A percentile compares a stretch with the other conserved stretches of the same genome.
phyloP scores from a whole-genome alignment of 2,329 filamentous ascomycete species.

The Chaetomiaceae sp. region DNA sequence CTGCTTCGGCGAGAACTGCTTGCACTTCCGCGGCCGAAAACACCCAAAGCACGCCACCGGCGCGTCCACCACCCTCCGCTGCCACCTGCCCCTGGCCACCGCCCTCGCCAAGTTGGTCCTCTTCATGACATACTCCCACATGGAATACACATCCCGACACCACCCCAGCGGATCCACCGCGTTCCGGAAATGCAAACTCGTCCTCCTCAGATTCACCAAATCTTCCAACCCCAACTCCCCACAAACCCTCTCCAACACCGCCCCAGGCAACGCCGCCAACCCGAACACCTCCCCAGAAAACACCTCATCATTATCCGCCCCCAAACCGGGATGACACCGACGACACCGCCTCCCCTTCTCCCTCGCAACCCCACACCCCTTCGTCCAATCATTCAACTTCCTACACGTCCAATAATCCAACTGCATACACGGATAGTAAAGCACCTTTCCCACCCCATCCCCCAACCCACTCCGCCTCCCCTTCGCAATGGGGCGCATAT shows the following conservation, averaged over 20 bases:
- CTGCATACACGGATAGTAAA: constrained; percentile 10
- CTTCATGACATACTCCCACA: not conserved
- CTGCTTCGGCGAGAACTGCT: constrained; percentile 4
- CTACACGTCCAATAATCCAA: too few relatives aligned
- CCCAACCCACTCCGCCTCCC: constrained; percentile 4
- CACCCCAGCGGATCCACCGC: not conserved
- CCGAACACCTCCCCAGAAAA: not conserved
- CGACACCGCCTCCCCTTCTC: not conserved
- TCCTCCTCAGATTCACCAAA: not conserved
- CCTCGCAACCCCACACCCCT: not conserved
- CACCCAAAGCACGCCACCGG: constrained; percentile 4
- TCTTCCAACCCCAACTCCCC: constrained; percentile 6
- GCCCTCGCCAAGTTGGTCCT: not conserved
- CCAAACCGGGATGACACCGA: too few relatives aligned
- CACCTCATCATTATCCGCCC: too few relatives aligned
- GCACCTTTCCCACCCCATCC: not conserved
- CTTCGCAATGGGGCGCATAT: too few relatives aligned
- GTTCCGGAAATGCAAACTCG: too few relatives aligned
- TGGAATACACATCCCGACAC: constrained; percentile 1
- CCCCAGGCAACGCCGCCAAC: constrained; percentile 1
- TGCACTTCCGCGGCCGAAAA: not conserved
- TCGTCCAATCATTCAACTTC: too few relatives aligned
- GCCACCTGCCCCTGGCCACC: not conserved
- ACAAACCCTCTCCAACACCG: constrained; percentile 1
- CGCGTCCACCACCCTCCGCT: not conserved